Conservation (phyloP, 331 rosid species). For the Pyrus hybrid region DNA sequence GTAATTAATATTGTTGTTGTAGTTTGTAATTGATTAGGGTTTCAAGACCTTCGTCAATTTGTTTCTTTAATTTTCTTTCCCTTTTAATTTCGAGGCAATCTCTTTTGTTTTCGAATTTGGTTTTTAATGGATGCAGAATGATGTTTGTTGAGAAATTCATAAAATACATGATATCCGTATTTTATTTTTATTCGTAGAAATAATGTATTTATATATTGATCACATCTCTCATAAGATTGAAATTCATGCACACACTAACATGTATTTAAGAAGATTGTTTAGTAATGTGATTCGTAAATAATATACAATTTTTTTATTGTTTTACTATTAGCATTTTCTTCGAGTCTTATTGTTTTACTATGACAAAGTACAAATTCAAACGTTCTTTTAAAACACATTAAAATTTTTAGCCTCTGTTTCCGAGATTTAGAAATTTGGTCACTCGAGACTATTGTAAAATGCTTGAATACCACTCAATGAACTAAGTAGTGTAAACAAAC, state of each 20-base stretch:
- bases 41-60: background rate
- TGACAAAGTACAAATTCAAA: background rate
- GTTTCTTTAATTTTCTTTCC: background rate
- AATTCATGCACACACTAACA: background rate
- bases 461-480: too few species aligned
- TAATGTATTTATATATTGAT: background rate
- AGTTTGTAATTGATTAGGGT: background rate
- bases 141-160: background rate
- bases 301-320: background rate
- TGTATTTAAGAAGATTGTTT: background rate
- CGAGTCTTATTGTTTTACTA: background rate
- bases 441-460: too few species aligned
- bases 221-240: too few species aligned
- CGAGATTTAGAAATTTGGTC: too few species aligned
- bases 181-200: background rate
- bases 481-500: too few species aligned
- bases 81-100: background rate
- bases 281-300: background rate
- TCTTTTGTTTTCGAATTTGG: background rate
- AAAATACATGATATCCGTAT: background rate
- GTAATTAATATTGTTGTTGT: too few species aligned
- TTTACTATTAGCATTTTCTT: background rate
- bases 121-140: background rate
- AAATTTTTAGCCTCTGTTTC: too few species aligned
- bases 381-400: too few species aligned